These are phyloP conservation scores for Aspergillus saccharolyticus DNA, from an alignment of 495 filamentous ascomycete genomes.

Conservation along the genomic window DNA sequence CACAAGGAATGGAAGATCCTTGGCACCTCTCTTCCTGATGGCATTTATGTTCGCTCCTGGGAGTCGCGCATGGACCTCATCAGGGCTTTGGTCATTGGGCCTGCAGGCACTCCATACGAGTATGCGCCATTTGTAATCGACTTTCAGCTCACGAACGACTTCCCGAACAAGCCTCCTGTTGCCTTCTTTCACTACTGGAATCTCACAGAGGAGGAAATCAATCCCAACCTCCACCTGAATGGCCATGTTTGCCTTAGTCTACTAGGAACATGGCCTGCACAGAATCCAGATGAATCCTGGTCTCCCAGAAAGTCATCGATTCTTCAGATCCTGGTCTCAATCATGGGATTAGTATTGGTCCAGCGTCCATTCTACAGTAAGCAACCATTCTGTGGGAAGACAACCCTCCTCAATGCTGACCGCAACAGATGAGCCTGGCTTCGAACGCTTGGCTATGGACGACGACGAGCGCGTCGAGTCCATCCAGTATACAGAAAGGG, in stretches of 20 bases:
- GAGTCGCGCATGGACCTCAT: constrained; percentile 54
- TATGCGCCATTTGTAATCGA: constrained; percentile 58
- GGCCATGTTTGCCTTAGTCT: constrained; percentile 57
- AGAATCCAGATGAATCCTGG: constrained; percentile 51
- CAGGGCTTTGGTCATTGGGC: constrained; percentile 55
- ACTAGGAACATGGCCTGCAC: constrained; percentile 55
- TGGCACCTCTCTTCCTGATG: constrained; percentile 46
- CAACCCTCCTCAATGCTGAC: constrained; percentile 1
- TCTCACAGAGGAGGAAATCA: constrained; percentile 45
- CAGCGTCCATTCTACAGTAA: constrained; percentile 58
- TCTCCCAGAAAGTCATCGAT: constrained; percentile 45
- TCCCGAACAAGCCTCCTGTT: constrained; percentile 44
- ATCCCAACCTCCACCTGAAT: constrained; percentile 61
- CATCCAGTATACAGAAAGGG: constrained; percentile 50
- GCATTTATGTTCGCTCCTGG: constrained; percentile 56
- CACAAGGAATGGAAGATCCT: constrained; percentile 55
- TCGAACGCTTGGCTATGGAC: constrained; percentile 40
- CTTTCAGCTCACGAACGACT: constrained; percentile 42
- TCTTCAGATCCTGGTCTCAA: constrained; percentile 55
- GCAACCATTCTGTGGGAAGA: constrained; percentile 17
- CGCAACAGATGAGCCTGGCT: constrained; percentile 53
- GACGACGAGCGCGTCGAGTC: constrained; percentile 42
- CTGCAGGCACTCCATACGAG: constrained; percentile 57
- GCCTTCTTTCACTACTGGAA: constrained; percentile 58
- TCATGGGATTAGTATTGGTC: constrained; percentile 57